Evolutionary conservation across 2,329 filamentous ascomycete genomes (phyloP).

Genomic region (Xylariaceae sp.): DNA sequence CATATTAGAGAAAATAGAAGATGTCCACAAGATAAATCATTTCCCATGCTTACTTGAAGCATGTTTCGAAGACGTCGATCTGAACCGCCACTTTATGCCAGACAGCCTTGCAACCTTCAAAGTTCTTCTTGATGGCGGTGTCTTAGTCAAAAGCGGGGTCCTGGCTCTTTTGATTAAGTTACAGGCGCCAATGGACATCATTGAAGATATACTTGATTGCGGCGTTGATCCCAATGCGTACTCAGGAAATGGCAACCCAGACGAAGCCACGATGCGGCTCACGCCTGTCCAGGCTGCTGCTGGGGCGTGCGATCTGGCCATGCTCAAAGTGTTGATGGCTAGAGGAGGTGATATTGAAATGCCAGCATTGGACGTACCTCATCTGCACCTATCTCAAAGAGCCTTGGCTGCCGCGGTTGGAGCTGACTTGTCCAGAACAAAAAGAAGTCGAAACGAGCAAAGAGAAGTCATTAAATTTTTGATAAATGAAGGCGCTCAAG

Average conservation of each 20-base stretch:
- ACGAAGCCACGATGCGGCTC: neutral
- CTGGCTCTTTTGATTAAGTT: neutral
- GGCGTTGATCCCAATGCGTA: conserved; percentile 2
- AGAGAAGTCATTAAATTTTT: no score
- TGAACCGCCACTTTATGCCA: neutral
- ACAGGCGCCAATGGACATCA: neutral
- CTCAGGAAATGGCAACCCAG: neutral
- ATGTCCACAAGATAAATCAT: neutral
- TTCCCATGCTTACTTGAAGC: neutral
- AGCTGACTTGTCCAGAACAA: conserved; percentile 3
- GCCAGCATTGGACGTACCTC: no score
- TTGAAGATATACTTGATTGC: neutral
- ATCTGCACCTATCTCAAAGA: no score
- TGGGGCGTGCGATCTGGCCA: neutral
- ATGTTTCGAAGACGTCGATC: neutral
- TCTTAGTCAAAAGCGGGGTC: neutral
- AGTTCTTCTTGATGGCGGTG: neutral
- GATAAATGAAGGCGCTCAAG: conserved; percentile 1
- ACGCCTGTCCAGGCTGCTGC: conserved; percentile 4
- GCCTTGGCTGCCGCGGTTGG: no score
- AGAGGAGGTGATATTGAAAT: conserved; percentile 16
- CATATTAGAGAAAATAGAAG: neutral
- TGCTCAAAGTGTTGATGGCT: conserved; percentile 7
- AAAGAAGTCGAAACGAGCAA: neutral
- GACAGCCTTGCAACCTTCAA: neutral